Base-by-base conservation (phyloP, 768 basidiomycete genomes). In the Xanthoconium purpureum region DNA sequence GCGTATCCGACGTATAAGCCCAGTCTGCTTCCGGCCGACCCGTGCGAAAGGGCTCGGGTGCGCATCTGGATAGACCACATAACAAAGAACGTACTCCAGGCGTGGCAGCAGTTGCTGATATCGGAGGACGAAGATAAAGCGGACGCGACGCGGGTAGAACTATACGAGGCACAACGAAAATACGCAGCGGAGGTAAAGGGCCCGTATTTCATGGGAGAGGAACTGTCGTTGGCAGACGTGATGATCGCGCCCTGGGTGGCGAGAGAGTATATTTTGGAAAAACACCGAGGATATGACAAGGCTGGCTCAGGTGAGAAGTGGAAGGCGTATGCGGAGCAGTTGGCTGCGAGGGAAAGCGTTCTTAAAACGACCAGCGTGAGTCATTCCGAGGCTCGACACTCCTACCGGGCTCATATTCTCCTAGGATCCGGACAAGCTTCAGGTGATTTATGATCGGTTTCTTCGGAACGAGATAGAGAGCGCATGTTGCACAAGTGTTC, bases 221-320 rank as follows among this genome's bases (percentile, higher is more conserved):
- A 80, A 40, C 81, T 84, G 60, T 73, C 77, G 39, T 64, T 82
- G 39, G 81, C 81, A 6, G 85, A 87, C 62, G 67, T 79, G 33
- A 77, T 76, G 2, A 67, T 83, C 24, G 84, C 80, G 30, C 85
- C 85, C 24, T 88, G 84, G 80, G 71, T 76, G 32, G 63, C 73
- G 18, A 63, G 78, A 56, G 79, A 84, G 52, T 79, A 78, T 60
- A 69, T 84, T 44, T 44, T 84, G 20, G 65, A 67, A 24, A 77
- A 84, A 61, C 71, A 84, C 60, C 70, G 84, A 30, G 78, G 74
- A 6, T 84, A 77, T 63, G 72, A 73, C 20, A 59, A 78, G 10
- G 72, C 64, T 29, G 77, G 73, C 20, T 80, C 77, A 1, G 75
- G 80, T 9, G 63, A 66, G 0, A 70, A 56, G 29, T 85, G 82